Base-by-base conservation (phyloP, 2,329 filamentous ascomycete genomes). In the Hypoxylon sp. region DNA sequence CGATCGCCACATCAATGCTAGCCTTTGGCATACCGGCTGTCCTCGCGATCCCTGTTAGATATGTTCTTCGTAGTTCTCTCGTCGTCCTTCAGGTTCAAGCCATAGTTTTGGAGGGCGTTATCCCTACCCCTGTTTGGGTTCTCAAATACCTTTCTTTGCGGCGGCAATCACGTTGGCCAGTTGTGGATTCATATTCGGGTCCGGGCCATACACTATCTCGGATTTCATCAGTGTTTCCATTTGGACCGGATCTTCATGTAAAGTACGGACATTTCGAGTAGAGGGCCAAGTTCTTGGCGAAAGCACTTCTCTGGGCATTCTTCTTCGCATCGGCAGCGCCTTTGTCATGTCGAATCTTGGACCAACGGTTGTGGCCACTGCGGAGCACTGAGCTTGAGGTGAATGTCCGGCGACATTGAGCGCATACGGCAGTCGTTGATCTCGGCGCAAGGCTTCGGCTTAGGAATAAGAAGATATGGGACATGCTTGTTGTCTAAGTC, bases 281-380 rank as follows among this genome's bases (percentile, higher is more conserved):
- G 68, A 91, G 86, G 54, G 90, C 88, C 63, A 98, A 91, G 67
- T 91, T 88, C 72, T 92, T 90, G 21, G 91, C 86, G 74, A 97
- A 87, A 48, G 85, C 80, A 51, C 86, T 88, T 31, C 94, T 90
- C 73, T 91, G 86, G 47, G 86, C 87, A 80, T 89, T 93, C 81
- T 94, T 97, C 74, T 91, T 90, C 65, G 86, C 87, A 79, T 99
- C 96, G 64, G 91, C 92, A 68, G 91, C 93, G 56, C 91, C 94
- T 81, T 99, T 99, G 80, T 96, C 93, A 80, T 98, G 96, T 77
- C 91, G 93, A 82, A 98, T 98, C 76, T 96, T 97, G 64, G 93
- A 94, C 96, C 96, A 99, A 79, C 94, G 92, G 80, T 91, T 97
- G 82, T 97, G 94, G 13, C 94, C 94, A 24, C 91, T 90, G 67